A percentile compares a stretch with the other conserved stretches of the same genome.
Evolutionary conservation across 1,139 yeast genomes (phyloP).

Genomic region (Spencermartinsiella ligniputridi): DNA sequence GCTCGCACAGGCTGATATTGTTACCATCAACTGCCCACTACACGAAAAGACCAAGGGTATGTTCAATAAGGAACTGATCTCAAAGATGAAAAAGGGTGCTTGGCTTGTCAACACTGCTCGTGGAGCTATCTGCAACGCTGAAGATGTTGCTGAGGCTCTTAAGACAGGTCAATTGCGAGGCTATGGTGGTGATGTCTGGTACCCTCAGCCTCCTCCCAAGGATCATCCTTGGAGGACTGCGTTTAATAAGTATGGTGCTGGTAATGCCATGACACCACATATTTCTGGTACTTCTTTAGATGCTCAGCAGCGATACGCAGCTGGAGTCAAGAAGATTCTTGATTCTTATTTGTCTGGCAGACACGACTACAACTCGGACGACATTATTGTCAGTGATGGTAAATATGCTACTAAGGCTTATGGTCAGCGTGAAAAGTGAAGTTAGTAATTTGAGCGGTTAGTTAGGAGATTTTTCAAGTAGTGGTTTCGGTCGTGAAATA

Average conservation of each 20-base stretch:
- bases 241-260: slow-evolving; percentile 62
- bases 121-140: slow-evolving; percentile 70
- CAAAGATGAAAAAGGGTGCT: slow-evolving; percentile 68
- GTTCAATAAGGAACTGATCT: slow-evolving; percentile 6
- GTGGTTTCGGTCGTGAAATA: background rate
- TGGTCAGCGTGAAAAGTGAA: slow-evolving; percentile 34
- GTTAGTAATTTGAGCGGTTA: background rate
- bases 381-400: slow-evolving; percentile 68
- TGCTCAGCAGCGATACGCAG: slow-evolving; percentile 71
- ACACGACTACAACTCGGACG: slow-evolving; percentile 66
- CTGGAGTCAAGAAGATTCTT: slow-evolving; percentile 63
- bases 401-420: slow-evolving; percentile 71
- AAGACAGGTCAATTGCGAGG: slow-evolving; percentile 66
- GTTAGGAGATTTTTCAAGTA: background rate
- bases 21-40: slow-evolving; percentile 74
- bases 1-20: slow-evolving; percentile 66
- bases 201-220: slow-evolving; percentile 57
- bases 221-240: slow-evolving; percentile 75
- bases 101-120: slow-evolving; percentile 81
- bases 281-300: slow-evolving; percentile 76
- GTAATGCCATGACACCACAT: slow-evolving; percentile 86
- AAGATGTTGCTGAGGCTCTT: slow-evolving; percentile 74
- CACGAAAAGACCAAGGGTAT: slow-evolving; percentile 41
- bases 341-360: slow-evolving; percentile 58
- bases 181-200: slow-evolving; percentile 85